Evolutionary conservation across 2,329 filamentous ascomycete genomes (phyloP).

Genomic region (Fusarium denticulatum): DNA sequence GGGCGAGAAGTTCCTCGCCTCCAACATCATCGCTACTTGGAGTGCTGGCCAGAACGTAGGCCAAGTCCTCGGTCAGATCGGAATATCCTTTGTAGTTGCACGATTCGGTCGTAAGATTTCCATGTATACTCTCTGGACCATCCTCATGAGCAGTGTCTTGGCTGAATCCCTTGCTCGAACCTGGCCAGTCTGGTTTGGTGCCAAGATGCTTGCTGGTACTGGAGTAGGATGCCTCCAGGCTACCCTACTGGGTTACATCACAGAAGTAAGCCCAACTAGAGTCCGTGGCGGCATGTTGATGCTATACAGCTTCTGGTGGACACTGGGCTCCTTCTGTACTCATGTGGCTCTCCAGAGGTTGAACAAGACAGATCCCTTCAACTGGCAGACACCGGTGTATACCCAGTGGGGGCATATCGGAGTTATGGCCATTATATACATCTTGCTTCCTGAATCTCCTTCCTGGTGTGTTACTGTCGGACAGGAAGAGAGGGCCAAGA

Average conservation of each 20-base stretch:
- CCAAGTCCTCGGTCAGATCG: conserved; percentile 52
- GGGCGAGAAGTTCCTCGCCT: conserved; percentile 46
- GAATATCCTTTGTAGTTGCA: conserved; percentile 40
- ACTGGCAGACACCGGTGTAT: conserved; percentile 54
- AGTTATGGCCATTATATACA: conserved; percentile 51
- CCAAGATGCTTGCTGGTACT: conserved; percentile 48
- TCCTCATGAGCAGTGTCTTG: conserved; percentile 49
- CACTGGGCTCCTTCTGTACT: conserved; percentile 54
- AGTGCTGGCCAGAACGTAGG: conserved; percentile 53
- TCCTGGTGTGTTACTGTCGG: conserved; percentile 49
- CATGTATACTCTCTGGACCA: conserved; percentile 46
- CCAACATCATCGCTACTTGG: conserved; percentile 51
- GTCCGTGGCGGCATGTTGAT: conserved; percentile 53
- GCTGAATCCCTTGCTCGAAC: conserved; percentile 49
- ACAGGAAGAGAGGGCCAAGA: conserved; percentile 10
- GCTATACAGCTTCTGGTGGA: conserved; percentile 56
- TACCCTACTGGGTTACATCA: conserved; percentile 54
- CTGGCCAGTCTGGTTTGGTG: conserved; percentile 55
- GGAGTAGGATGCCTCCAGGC: conserved; percentile 55
- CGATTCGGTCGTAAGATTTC: conserved; percentile 47
- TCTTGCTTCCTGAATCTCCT: conserved; percentile 52
- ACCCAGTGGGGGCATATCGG: conserved; percentile 58
- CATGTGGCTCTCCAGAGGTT: conserved; percentile 53
- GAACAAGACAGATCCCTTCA: conserved; percentile 42
- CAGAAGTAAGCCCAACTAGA: conserved; percentile 53